Conservation (phyloP, 441 rosid species). For the Bocquillonia castaneifolia region DNA sequence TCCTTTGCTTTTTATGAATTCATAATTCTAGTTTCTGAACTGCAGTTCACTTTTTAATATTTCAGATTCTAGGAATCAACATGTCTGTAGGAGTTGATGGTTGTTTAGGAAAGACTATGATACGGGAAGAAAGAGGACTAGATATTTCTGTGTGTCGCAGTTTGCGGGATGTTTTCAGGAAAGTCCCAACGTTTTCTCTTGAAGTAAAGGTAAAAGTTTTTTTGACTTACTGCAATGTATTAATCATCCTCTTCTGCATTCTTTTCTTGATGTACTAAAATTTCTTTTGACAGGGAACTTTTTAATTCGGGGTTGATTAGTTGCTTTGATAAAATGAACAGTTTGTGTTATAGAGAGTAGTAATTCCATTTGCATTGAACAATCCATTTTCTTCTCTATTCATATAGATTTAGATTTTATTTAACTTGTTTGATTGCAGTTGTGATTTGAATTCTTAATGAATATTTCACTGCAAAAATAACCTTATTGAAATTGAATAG, state of each 20-base stretch:
- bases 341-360: neutral
- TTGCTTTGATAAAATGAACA: neutral
- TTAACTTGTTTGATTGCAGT: neutral
- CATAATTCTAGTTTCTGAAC: conserved; percentile 16
- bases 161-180: conserved; percentile 90
- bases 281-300: neutral
- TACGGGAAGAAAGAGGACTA: conserved; percentile 82
- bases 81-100: conserved; percentile 93
- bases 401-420: neutral
- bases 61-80: conserved; percentile 89
- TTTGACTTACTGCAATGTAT: neutral
- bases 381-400: neutral
- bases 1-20: conserved; percentile 18
- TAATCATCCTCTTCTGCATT: neutral
- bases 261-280: neutral
- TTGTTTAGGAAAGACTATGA: conserved; percentile 80
- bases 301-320: neutral
- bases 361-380: neutral
- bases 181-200: conserved; percentile 84
- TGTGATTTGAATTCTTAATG: neutral
- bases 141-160: conserved; percentile 84
- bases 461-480: neutral
- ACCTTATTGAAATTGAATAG: neutral
- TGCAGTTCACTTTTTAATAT: conserved; percentile 15
- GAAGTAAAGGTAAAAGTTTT: conserved; percentile 71